Evolutionary conservation across 176 grass and related monocot species (phyloP), one percentile per base, ranked within the genome.

Genomic region (Raddia distichophylla): DNA sequence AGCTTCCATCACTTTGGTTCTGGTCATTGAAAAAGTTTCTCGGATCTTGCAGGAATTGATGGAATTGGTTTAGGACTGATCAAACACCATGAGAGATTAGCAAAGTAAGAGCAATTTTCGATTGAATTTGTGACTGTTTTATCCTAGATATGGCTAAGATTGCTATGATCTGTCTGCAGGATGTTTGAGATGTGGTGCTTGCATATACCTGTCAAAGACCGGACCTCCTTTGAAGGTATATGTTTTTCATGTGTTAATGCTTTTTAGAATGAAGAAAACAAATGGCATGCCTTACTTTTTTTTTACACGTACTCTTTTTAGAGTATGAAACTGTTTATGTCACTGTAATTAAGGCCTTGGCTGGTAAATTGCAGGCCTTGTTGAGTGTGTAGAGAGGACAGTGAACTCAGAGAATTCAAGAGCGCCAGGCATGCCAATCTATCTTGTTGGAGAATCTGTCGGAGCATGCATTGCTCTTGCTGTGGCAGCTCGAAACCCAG

Each of bases 181-280:
- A 93, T 98, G 84, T 98, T 98, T 57, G 88, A 95, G 37, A 49
- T 98, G 46, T 91, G 95, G 92, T 98, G 95, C 77, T 42, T 98
- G 88, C 95, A 98, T 47, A 89, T 95, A 93, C 95, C 95, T 6
- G 84, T 91, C 53, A 46, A 85, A 76, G 95, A 98, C 48, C 78
- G 92, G 0, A 98, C 84, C 18, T n/a, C 92, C 63, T 98, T 98
- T 9, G 71, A 91, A 91, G 89, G 95, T 98, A 55, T 2, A 33
- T 17, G 12, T 59, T 35, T 77, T 33, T 7, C 6, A 44, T 33
- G 27, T 37, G 8, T 40, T 40, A 40, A 40, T 14, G 33, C 50
- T 52, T 83, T 67, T 42, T 33, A 70, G 5, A 64, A 54, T 56
- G 7, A 65, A 45, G 18, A 7, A 83, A 37, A 82, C 18, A 47